Evolutionary conservation across 2,329 filamentous ascomycete species (phyloP), one percentile per base, ranked within the genome.

Genomic region (Xylaria multiplex): DNA sequence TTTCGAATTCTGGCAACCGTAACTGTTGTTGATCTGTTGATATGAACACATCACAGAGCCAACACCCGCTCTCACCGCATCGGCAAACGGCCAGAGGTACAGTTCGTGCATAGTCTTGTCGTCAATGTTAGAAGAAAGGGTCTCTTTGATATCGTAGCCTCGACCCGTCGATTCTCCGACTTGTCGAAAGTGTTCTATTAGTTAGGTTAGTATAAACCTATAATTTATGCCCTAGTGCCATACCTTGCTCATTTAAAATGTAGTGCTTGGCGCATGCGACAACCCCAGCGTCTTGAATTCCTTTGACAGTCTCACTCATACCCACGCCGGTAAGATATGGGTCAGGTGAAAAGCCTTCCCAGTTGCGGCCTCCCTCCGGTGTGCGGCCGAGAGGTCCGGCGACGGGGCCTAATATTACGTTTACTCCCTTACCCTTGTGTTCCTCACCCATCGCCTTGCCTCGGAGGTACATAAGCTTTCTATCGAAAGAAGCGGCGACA

Each of bases 401-500:
- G 2, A 90, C 91, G 24, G 91, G 92, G 1, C 91, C 91, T 50
- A 96, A 83, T 73, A 91, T 86, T 58, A 92, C 87, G 76, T 91
- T 91, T 60, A 91, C 85, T 67, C 90, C 93, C 80, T 94, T 94
- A 62, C 80, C 88, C 66, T 84, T 86, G 73, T 91, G 88, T 76
- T 94, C 91, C 55, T 84, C 78, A 32, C 90, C 91, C 88, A 94
- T 92, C 67, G 90, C 90, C 67, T 85, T 80, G 56, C 91, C 91
- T 59, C 91, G 88, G 45, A 82, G 81, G 76, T 91, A 91, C 70
- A 93, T 90, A 35, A 96, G 84, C 13, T 81, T 78, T 64, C 90
- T 87, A 77, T 94, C 91, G 85, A 91, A 97, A 0, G 93, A 92
- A n/a, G 93, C 91, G 14, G 91, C 94, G 35, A 92, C 86, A 6